Base-by-base conservation (phyloP, 2,329 filamentous ascomycete genomes). In the Fusarium gaditjirri region DNA sequence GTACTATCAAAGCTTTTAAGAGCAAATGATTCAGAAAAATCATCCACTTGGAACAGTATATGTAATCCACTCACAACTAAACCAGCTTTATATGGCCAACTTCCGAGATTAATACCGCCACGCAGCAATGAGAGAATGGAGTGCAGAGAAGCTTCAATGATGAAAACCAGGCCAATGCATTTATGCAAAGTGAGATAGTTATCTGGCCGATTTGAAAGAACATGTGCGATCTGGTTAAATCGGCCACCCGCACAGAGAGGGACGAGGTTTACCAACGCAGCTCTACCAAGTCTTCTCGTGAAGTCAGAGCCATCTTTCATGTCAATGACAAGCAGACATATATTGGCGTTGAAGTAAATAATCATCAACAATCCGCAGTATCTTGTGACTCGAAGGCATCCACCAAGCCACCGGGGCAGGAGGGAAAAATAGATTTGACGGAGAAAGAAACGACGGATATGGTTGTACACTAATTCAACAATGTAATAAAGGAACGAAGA, bases 181-280 rank as follows among this genome's bases (percentile, higher is more conserved):
- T 54, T 31, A 19, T 54, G 50, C 38, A 54, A 5, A 23, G 38
- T 36, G n/a, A 54, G 50, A 19, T 54, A 54, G 9, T 12, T 54
- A 41, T 54, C 50, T 36, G 50, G 35, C 19, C 36, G 50, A 41
- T 2, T 54, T 8, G 50, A 36, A 54, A 54, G 50, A 39, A 54
- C 16, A 41, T 54, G 33, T 7, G 50, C 36, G 25, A 54, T 33
- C 8, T 36, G 50, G 16, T 54, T 54, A 43, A 63, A 56, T 6
- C 60, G 52, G 13, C 60, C 60, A 33, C 60, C 60, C 14, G 60
- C 44, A 43, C 43, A 63, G 29, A 63, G 60, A 23, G 60, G 60
- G 16, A 63, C 38, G 29, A 63, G 52, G 52, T 63, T 63, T 42
- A 49, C 50, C 7, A 63, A 38, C 11, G 52, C 50, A 29, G 53